Evolutionary conservation across 1,284 basidiomycete species (phyloP), one percentile per base, ranked within the genome.

Genomic region (Fistulina hepatica): DNA sequence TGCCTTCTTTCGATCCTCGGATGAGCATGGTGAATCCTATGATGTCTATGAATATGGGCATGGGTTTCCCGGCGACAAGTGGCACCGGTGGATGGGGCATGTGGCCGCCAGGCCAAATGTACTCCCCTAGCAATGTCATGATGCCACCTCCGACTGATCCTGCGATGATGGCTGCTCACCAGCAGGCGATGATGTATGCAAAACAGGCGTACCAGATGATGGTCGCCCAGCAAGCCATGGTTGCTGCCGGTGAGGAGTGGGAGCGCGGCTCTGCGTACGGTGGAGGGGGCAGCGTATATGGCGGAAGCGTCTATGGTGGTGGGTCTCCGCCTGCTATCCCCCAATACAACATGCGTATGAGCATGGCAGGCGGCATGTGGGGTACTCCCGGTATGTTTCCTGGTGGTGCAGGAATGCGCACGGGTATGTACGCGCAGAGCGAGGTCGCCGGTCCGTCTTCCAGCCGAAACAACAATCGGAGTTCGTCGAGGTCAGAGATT

Each of bases 131-230:
- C 21, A 66, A 65, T 37, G 71, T 66, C 49, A 71, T 75, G 67
- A 51, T 68, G 19, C 63, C 69, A 2, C 60, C 57, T 5, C 59
- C 63, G 2, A 40, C 57, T 5, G 79, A 84, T 46, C 71, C 75
- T 7, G 57, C 55, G 13, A 74, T 73, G 52, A 45, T 81, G 13
- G 73, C 64, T 4, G 83, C 82, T 10, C 83, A 88, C 53, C 82
- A 85, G 50, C 81, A 81, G 42, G 83, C 83, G 2, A 81, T 89
- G 71, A 62, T 82, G 58, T 63, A 67, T 36, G 84, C 84, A 36
- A 88, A 88, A 55, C 85, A 88, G 53, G 76, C 84, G 3, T 88
- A 85, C 52, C 83, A 88, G 56, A 74, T 79, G 63, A 79, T 83
- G 8, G 81, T 86, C 34, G 84, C 84, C 5, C 84, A 85, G 54